Evolutionary conservation across 1,139 yeast species (phyloP).

Genomic region (Nakaseomyces sp.): DNA sequence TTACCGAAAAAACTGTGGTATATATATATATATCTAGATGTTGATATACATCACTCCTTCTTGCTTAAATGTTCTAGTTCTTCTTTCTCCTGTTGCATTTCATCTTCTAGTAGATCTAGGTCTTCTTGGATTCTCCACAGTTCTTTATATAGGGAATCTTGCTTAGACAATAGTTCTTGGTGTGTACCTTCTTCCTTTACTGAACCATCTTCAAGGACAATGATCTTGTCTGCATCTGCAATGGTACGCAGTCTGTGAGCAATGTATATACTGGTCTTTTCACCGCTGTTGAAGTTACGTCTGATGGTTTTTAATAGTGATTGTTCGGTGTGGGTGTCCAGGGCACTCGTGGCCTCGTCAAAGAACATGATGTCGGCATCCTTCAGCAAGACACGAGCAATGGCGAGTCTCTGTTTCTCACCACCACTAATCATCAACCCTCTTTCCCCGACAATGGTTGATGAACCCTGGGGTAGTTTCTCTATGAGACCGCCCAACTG

Average conservation of each 20-base stretch:
- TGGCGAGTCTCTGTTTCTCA: conserved; percentile 91
- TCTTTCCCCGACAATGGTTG: conserved; percentile 93
- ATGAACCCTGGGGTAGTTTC: conserved; percentile 73
- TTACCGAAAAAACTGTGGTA: too few relatives aligned
- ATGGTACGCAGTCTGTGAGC: conserved; percentile 92
- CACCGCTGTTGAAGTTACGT: conserved; percentile 45
- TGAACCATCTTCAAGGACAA: conserved; percentile 68
- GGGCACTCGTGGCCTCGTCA: conserved; percentile 95
- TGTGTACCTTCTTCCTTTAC: conserved; percentile 90
- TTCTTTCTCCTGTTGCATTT: conserved; percentile 27
- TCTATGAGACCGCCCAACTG: conserved; percentile 54
- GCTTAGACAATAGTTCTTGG: conserved; percentile 43
- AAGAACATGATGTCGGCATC: conserved; percentile 84
- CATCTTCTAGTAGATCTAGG: conserved; percentile 42
- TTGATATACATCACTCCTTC: neutral
- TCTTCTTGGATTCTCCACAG: conserved; percentile 92
- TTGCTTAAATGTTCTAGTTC: neutral
- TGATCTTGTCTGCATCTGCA: conserved; percentile 89
- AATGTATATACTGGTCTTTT: conserved; percentile 73
- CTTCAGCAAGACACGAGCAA: conserved; percentile 78
- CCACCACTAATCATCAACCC: conserved; percentile 99
- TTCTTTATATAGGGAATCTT: conserved; percentile 57
- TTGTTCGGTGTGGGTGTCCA: conserved; percentile 95
- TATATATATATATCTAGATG: too few relatives aligned
- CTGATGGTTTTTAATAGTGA: conserved; percentile 65